Evolutionary conservation across 192 early-diverging fungal genomes (phyloP).

Genomic region (Rhizophlyctis rosea): DNA sequence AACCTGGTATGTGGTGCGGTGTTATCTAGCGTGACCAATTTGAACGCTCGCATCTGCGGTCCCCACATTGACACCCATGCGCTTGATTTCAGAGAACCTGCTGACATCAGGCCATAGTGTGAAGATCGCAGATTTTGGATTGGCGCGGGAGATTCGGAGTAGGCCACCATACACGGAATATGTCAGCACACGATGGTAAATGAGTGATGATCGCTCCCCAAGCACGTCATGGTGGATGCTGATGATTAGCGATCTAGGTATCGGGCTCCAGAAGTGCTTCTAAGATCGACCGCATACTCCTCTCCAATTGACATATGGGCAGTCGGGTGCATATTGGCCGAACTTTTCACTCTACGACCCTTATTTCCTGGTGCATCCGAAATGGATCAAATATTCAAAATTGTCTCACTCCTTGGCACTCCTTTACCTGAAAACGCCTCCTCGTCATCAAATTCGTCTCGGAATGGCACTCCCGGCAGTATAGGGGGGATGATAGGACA

Average conservation of each 20-base stretch:
- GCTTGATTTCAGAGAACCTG: constrained; percentile 79
- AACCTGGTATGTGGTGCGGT: constrained; percentile 56
- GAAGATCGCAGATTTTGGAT: constrained; percentile 96
- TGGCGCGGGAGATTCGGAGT: constrained; percentile 86
- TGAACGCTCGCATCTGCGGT: too few relatives aligned
- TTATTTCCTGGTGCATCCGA: constrained; percentile 93
- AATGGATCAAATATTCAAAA: constrained; percentile 87
- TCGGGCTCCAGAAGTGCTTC: constrained; percentile 90
- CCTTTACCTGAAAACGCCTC: constrained; percentile 39
- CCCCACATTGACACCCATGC: too few relatives aligned
- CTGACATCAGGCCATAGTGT: constrained; percentile 58
- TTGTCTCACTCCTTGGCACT: constrained; percentile 77
- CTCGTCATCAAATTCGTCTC: not conserved
- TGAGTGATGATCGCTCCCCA: constrained; percentile 9
- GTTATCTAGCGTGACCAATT: too few relatives aligned
- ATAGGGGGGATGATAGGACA: not conserved
- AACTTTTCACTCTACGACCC: constrained; percentile 81
- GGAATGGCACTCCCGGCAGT: constrained; percentile 4
- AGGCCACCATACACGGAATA: constrained; percentile 94
- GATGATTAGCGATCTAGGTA: too few relatives aligned
- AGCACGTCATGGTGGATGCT: too few relatives aligned
- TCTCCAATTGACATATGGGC: constrained; percentile 97
- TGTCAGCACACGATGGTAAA: constrained; percentile 94
- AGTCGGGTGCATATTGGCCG: constrained; percentile 85
- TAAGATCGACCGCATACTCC: constrained; percentile 78